Evolutionary conservation across 2,329 filamentous ascomycete genomes (phyloP), one percentile per base, ranked within the genome.

Genomic region (Fusarium buharicum): DNA sequence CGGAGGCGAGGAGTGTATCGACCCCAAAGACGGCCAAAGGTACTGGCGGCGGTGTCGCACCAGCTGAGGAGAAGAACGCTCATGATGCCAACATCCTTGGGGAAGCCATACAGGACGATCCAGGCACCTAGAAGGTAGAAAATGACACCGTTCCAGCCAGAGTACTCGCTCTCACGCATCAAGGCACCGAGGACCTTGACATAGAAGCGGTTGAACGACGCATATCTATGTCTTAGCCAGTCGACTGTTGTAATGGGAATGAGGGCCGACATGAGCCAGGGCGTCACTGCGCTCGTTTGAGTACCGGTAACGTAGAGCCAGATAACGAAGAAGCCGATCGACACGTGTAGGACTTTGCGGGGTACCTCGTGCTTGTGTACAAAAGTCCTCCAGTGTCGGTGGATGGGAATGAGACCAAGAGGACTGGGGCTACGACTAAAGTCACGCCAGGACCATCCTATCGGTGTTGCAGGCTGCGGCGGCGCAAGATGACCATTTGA

Each of bases 281-380:
- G 94, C 38, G 93, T 90, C 46, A 99, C 94, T 16, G 89, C 79
- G 17, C 80, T 81, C 1, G 91, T 86, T 75, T 97, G 93, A 6
- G 89, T 85, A 53, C 93, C 94, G 22, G 84, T 86, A 45, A 86
- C 82, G 76, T 98, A 99, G 33, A 98, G 85, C 80, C 89, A 91
- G 40, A 97, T 84, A 17, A 94, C 92, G 59, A 98, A 83, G 79
- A 98, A 98, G 50, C 95, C 95, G 73, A 99, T 99, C 43, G 93
- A 97, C 54, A 98, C 92, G 75, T 99, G 95, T 33, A 99, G 83
- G 36, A 88, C 81, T 77, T 99, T 99, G 70, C 95, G 90, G 10
- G 95, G 95, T 49, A 99, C 93, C 78, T 99, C 95, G 77, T 99
- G 94, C 71, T 92, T 93, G 83, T 99, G 95, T 62, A 97, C 91